Conservation (phyloP, 306 rosid genomes). For the Biancaea sappan region DNA sequence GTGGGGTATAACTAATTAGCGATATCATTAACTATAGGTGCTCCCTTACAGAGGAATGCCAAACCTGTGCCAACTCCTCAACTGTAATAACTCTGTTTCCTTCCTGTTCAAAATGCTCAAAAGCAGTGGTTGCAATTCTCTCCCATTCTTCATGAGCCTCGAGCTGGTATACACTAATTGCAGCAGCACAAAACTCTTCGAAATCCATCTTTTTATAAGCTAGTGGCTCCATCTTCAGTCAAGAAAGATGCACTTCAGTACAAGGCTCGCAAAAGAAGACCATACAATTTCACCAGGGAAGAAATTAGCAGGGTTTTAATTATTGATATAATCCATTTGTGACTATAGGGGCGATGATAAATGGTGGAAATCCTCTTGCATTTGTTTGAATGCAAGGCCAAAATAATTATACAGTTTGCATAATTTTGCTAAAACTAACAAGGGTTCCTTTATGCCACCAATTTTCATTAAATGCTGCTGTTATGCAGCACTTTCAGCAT, state of each 20-base stretch:
- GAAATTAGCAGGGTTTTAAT: background rate
- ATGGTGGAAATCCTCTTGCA: background rate
- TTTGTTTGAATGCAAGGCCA: constrained; percentile 11
- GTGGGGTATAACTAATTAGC: constrained; percentile 1
- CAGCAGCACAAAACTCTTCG: constrained; percentile 92
- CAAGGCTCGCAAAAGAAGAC: constrained; percentile 17
- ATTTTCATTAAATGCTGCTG: background rate
- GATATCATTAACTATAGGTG: background rate
- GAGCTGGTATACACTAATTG: constrained; percentile 83
- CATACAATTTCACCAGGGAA: background rate
- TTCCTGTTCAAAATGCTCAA: constrained; percentile 65
- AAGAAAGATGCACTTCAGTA: constrained; percentile 34
- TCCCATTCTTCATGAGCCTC: constrained; percentile 93
- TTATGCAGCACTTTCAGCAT: constrained; percentile 20
- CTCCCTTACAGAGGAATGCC: constrained; percentile 29
- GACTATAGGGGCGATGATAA: constrained; percentile 6
- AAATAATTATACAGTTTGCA: background rate
- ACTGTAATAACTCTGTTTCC: constrained; percentile 84
- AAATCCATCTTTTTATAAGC: constrained; percentile 73
- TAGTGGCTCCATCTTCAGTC: constrained; percentile 79
- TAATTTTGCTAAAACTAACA: constrained; percentile 8
- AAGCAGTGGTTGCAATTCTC: constrained; percentile 68
- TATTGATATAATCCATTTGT: constrained; percentile 1
- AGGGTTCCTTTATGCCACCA: constrained; percentile 22
- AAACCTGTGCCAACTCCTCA: constrained; percentile 89